Percentiles rank a stretch among this genome's conserved stretches.
phyloP scores from a whole-genome alignment of 768 basidiomycete species.

The Terana coerulea region DNA sequence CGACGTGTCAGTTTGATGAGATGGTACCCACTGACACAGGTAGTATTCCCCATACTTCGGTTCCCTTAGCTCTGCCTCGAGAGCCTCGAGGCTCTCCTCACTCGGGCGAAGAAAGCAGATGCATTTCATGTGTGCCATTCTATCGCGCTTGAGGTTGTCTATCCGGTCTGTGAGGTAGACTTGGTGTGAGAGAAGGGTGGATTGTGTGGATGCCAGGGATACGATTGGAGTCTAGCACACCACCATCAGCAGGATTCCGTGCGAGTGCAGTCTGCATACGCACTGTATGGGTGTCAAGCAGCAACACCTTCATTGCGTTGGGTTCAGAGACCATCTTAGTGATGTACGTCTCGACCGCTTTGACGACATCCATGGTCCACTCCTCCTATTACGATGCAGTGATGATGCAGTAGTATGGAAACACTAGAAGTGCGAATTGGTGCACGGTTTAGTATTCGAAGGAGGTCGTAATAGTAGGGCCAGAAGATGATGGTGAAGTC shows the following conservation, averaged over 20 bases:
- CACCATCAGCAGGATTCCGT: too few species aligned
- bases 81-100: constrained; percentile 76
- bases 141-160: constrained; percentile 87
- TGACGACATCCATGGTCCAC: constrained; percentile 92
- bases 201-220: constrained; percentile 91
- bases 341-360: constrained; percentile 93
- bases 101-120: constrained; percentile 88
- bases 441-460: too few species aligned
- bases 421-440: too few species aligned
- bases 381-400: too few species aligned
- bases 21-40: constrained; percentile 89
- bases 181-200: constrained; percentile 88
- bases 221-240: constrained; percentile 84
- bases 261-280: constrained; percentile 24
- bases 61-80: constrained; percentile 80
- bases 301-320: constrained; percentile 89
- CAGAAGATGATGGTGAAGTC: too few species aligned
- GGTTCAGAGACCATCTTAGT: constrained; percentile 84
- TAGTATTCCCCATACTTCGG: constrained; percentile 98
- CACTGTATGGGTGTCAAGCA: constrained; percentile 93
- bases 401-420: too few species aligned
- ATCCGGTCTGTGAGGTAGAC: constrained; percentile 98
- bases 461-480: too few species aligned
- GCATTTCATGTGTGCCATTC: constrained; percentile 97
- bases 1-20: background rate